Evolutionary conservation across 2,329 filamentous ascomycete species (phyloP), one percentile per base, ranked within the genome.

Genomic region (Trichoderma guizhouense): DNA sequence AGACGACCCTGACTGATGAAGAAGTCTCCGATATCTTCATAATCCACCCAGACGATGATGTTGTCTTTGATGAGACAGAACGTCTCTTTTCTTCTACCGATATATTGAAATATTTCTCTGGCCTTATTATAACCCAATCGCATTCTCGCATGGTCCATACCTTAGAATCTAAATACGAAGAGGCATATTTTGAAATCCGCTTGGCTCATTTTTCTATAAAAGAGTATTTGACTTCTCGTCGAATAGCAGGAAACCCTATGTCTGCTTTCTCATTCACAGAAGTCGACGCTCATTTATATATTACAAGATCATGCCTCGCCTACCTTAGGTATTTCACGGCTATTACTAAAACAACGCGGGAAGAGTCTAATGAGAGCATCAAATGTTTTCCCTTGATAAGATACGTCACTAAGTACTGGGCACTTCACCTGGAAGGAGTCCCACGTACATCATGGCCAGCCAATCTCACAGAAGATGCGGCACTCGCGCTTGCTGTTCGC

Each of bases 371-470:
- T n/a, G 15, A 9, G 39, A 43, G 7, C 5, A 8, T 24, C 0
- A 1, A 2, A 7, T 2, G 3, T 12, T 36, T 14, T 24, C 28
- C 12, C 3, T 34, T 65, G 28, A 3, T 3, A 1, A 1, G 11
- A 7, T 67, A 67, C 5, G 14, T 11, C 3, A 5, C 32, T 8
- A 0, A 6, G 0, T 8, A 36, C 3, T 67, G 64, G 64, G 14
- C 14, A 30, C 11, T 21, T 9, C 64, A 67, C 30, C 65, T 72
- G 1, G 66, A 70, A n/a, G n/a, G 51, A 12, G 11, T 65, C 6
- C 63, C 69, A 11, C 28, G 30, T 7, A 11, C 3, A 43, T 26
- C 18, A 7, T 71, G 69, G 62, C 28, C 53, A 12, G 6, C 11
- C 5, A 1, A 28, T 3, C 6, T 28, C 4, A n/a, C 11, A 15